phyloP scores from a whole-genome alignment of 352 stramenopile species.

The Phytophthora cactorum region DNA sequence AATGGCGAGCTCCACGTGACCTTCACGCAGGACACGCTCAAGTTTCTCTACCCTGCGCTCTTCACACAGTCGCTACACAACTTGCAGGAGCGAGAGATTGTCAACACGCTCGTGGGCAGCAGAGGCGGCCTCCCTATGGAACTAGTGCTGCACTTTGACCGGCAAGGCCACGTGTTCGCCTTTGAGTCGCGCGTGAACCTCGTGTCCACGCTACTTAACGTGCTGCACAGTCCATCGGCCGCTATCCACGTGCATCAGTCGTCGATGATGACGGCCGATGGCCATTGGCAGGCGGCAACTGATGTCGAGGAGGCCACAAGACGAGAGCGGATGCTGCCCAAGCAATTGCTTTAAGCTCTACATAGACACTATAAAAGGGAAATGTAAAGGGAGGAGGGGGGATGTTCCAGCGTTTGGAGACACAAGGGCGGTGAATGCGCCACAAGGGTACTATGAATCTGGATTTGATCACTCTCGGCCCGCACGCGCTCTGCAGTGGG shows the following conservation, averaged over 20 bases:
- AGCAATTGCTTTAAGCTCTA: slow-evolving; percentile 19
- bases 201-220: slow-evolving; percentile 44
- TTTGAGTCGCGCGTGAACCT: slow-evolving; percentile 71
- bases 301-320: slow-evolving; percentile 21
- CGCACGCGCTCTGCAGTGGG: slow-evolving; percentile 50
- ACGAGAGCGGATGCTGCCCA: slow-evolving; percentile 26
- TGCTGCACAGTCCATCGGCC: slow-evolving; percentile 43
- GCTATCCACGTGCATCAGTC: slow-evolving; percentile 41
- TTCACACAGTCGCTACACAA: slow-evolving; percentile 35
- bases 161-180: slow-evolving; percentile 75
- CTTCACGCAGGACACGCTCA: slow-evolving; percentile 54
- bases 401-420: slow-evolving; percentile 83
- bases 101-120: slow-evolving; percentile 36
- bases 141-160: slow-evolving; percentile 80
- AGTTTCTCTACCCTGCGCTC: slow-evolving; percentile 55
- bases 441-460: slow-evolving; percentile 84
- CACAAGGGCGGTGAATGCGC: slow-evolving; percentile 70
- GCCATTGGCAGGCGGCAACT: slow-evolving; percentile 43
- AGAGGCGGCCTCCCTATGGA: slow-evolving; percentile 35
- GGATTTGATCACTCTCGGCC: slow-evolving; percentile 56
- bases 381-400: background rate
- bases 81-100: slow-evolving; percentile 24
- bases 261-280: slow-evolving; percentile 42
- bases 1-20: slow-evolving; percentile 40
- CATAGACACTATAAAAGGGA: background rate